phyloP scores from a whole-genome alignment of 768 basidiomycete genomes.

The Dendrothele bispora region DNA sequence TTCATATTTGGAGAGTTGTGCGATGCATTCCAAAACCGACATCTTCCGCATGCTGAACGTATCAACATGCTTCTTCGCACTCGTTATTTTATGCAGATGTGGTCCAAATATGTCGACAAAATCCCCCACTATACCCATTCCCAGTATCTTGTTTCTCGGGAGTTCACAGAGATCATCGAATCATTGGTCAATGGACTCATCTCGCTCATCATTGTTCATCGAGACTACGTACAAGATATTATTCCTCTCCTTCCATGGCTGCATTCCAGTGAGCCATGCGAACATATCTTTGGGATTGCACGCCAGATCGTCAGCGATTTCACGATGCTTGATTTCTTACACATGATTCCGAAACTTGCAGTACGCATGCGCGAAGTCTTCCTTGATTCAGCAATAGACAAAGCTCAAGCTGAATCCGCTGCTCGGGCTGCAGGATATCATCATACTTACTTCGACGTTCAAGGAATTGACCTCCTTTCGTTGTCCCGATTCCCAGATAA shows the following conservation, averaged over 20 bases:
- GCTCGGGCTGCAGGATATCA: constrained; percentile 19
- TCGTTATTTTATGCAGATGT: constrained; percentile 28
- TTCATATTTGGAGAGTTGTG: constrained; percentile 39
- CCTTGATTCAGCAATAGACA: constrained; percentile 4
- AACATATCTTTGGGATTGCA: constrained; percentile 32
- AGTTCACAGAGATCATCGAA: constrained; percentile 29
- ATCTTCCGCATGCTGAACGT: constrained; percentile 22
- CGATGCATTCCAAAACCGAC: constrained; percentile 37
- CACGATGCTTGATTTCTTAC: constrained; percentile 25
- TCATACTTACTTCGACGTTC: constrained; percentile 26
- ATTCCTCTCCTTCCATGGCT: constrained; percentile 39
- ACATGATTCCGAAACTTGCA: constrained; percentile 21
- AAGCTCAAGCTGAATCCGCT: constrained; percentile 8
- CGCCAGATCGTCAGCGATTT: constrained; percentile 34
- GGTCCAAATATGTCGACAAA: constrained; percentile 22
- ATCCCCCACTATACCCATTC: constrained; percentile 15
- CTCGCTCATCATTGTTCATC: constrained; percentile 29
- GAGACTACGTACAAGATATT: constrained; percentile 24
- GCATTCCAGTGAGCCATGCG: constrained; percentile 30
- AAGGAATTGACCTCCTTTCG: constrained; percentile 17
- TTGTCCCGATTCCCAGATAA: constrained; percentile 22
- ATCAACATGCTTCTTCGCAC: constrained; percentile 30
- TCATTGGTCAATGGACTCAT: constrained; percentile 33
- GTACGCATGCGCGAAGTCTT: constrained; percentile 22
- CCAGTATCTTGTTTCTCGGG: constrained; percentile 30